Evolutionary conservation across 306 rosid species (phyloP).

Genomic region (Quercus mongolica): DNA sequence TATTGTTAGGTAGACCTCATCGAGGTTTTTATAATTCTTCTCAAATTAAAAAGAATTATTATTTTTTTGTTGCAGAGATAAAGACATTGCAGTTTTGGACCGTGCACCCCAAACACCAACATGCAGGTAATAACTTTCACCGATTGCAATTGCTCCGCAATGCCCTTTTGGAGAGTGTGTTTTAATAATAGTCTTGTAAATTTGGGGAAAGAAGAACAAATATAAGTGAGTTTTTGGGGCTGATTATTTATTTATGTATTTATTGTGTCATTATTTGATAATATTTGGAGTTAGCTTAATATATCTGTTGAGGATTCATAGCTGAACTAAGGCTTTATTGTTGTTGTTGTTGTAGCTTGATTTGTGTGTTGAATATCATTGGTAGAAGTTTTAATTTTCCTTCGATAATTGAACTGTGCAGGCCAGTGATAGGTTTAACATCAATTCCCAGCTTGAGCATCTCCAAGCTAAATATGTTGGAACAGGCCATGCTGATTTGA

Average conservation of each 20-base stretch:
- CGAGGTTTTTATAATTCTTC: too few relatives aligned
- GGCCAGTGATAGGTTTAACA: slow-evolving; percentile 97
- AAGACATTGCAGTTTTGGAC: too few relatives aligned
- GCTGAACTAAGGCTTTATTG: neutral
- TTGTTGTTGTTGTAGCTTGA: too few relatives aligned
- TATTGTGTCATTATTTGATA: neutral
- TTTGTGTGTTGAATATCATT: too few relatives aligned
- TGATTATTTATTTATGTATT: neutral
- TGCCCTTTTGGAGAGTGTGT: neutral
- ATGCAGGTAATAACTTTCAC: neutral
- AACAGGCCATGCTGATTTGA: slow-evolving; percentile 90
- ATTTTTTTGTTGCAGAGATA: too few relatives aligned
- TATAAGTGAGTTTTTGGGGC: neutral
- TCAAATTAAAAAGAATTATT: too few relatives aligned
- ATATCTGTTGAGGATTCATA: neutral
- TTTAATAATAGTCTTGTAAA: too few relatives aligned
- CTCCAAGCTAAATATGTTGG: slow-evolving; percentile 98
- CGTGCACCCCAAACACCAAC: too few relatives aligned
- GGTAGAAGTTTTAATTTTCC: too few relatives aligned
- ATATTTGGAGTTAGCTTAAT: neutral
- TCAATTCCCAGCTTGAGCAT: slow-evolving; percentile 94
- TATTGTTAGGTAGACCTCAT: too few relatives aligned
- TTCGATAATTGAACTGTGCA: slow-evolving; percentile 16
- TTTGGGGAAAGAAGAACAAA: too few relatives aligned
- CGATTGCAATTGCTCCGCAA: neutral